A percentile compares a stretch with the other conserved stretches of the same genome.
Evolutionary conservation across 805 yeast species (phyloP).

Genomic region (Yarrowia sp.): DNA sequence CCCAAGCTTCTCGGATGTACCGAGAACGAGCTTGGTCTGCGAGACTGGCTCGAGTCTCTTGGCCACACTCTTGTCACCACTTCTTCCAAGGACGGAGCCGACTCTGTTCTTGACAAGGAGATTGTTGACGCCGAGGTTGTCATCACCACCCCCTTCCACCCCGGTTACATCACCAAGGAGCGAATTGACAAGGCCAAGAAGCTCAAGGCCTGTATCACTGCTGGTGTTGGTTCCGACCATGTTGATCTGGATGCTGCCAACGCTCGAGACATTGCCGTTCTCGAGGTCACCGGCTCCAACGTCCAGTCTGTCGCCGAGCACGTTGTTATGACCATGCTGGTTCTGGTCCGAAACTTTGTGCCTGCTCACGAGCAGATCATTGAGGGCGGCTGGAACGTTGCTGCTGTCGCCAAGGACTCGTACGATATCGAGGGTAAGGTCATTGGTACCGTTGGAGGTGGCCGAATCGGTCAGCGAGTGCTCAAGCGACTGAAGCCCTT

Average conservation of each 20-base stretch:
- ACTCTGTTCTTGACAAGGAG: constrained; percentile 59
- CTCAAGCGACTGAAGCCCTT: constrained; percentile 52
- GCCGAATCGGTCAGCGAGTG: constrained; percentile 60
- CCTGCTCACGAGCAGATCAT: constrained; percentile 45
- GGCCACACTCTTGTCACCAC: constrained; percentile 71
- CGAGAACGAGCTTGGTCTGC: constrained; percentile 73
- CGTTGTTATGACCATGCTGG: constrained; percentile 51
- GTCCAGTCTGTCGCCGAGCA: constrained; percentile 59
- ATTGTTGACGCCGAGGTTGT: constrained; percentile 71
- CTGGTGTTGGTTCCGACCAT: constrained; percentile 61
- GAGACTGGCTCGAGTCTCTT: constrained; percentile 59
- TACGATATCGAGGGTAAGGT: constrained; percentile 43
- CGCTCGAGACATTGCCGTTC: constrained; percentile 45
- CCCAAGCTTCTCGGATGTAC: constrained; percentile 63
- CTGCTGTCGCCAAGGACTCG: constrained; percentile 50
- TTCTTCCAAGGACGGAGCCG: constrained; percentile 62
- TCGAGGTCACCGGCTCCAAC: constrained; percentile 56
- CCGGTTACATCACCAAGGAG: constrained; percentile 68
- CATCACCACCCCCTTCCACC: constrained; percentile 84
- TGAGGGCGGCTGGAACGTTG: constrained; percentile 50
- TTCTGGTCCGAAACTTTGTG: constrained; percentile 51
- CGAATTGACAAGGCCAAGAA: constrained; percentile 43
- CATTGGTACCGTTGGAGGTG: constrained; percentile 61
- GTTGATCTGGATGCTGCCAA: constrained; percentile 48
- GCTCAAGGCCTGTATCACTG: constrained; percentile 47